Base-by-base conservation (phyloP, 2,329 filamentous ascomycete species). In the Lachnellula arida region DNA sequence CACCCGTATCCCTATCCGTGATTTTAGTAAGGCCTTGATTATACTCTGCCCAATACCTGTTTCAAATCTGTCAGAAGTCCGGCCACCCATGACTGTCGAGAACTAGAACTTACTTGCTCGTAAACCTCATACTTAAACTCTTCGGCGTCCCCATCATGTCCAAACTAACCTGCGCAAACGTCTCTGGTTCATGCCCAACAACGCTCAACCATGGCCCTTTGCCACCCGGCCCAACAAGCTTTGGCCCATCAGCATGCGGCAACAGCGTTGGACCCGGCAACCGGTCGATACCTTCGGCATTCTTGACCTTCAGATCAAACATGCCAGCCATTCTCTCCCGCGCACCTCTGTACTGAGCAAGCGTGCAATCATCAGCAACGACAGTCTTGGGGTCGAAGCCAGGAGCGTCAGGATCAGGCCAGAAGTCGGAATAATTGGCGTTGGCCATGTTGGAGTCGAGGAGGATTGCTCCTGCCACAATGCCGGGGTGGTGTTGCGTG, bases 361-460 rank as follows among this genome's bases (percentile, higher is more conserved):
- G 54, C 0, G 67, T 62, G 40, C 65, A 67, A 37, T 66, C 66
- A 1, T 65, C 60, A 0, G 63, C 65, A 1, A 58, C 32, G 51
- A 68, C 64, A 17, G 46, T 34, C 35, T 57, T 56, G 2, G 62
- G 59, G 53, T 69, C 51, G 50, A 69, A 68, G 9, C 56, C 58
- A 5, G 63, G 59, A 37, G 62, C 57, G 22, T 62, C 60, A 4
- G 68, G 67, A 44, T 69, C 65, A 1, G 68, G 68, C 57, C 63
- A 60, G 25, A 69, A 66, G n/a, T 56, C 57, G 2, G 53, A 64
- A 39, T 68, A 70, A 40, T 70, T 63, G n/a, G 55, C 60, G 37
- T 70, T 70, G 11, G 62, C 61, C 2, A 70, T 69, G 32, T 70
- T 71, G 0, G 69, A 71, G 40, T 72, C 69, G 4, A 72, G 64